Conservation (phyloP, 331 rosid genomes). For the Telfairia occidentalis region DNA sequence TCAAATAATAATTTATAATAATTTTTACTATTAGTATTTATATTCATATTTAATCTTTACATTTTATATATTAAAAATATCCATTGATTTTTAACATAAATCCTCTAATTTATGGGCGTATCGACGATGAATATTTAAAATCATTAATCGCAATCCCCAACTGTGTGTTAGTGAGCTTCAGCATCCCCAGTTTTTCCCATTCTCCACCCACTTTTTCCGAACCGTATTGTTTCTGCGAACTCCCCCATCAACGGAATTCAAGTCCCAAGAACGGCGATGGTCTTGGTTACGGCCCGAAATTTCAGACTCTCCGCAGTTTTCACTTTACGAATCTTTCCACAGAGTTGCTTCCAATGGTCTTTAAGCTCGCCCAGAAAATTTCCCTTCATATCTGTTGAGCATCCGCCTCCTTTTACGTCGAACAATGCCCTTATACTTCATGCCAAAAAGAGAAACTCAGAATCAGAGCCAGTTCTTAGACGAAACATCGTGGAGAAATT, state of each 20-base stretch:
- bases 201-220: background rate
- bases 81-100: too few relatives aligned
- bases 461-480: conserved; percentile 45
- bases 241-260: background rate
- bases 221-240: background rate
- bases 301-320: conserved; percentile 18
- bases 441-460: conserved; percentile 37
- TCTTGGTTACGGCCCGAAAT: conserved; percentile 18
- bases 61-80: too few relatives aligned
- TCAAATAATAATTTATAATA: too few relatives aligned
- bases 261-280: conserved; percentile 25
- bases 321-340: conserved; percentile 11
- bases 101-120: too few relatives aligned
- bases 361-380: conserved; percentile 12
- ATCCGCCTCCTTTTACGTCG: conserved; percentile 15
- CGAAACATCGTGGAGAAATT: conserved; percentile 47
- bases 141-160: background rate
- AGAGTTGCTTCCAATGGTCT: conserved; percentile 5
- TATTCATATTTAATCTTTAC: too few relatives aligned
- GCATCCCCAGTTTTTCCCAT: background rate
- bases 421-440: conserved; percentile 16
- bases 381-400: conserved; percentile 15
- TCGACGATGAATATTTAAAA: too few relatives aligned
- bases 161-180: background rate
- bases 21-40: too few relatives aligned